Conservation (phyloP, 495 filamentous ascomycete species). For the Xylona heveae region DNA sequence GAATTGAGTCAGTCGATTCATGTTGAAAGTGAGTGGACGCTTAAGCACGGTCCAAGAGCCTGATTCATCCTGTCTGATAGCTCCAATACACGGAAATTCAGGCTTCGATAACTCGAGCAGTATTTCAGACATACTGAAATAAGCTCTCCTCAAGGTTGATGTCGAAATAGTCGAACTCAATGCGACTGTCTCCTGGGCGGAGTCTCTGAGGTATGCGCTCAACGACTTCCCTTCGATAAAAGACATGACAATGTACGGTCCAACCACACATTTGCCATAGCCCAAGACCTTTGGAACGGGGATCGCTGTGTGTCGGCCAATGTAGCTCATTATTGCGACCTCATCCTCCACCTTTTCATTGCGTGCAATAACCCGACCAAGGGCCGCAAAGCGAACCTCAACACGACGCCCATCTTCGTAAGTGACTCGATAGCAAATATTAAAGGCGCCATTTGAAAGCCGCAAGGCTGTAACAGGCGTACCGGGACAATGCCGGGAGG, state of each 20-base stretch:
- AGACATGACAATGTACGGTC: slow-evolving; percentile 1
- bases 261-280: slow-evolving; percentile 2
- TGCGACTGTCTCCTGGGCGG: slow-evolving; percentile 2
- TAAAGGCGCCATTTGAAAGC: slow-evolving; percentile 12
- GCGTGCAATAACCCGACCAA: slow-evolving; percentile 11
- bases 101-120: not conserved
- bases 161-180: not conserved
- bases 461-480: slow-evolving; percentile 6
- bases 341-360: slow-evolving; percentile 1
- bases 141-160: not conserved
- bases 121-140: not conserved
- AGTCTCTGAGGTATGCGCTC: slow-evolving; percentile 9
- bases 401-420: slow-evolving; percentile 11
- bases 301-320: not conserved
- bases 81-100: not conserved
- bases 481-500: slow-evolving; percentile 8
- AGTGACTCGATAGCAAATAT: slow-evolving; percentile 12
- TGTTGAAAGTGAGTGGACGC: not conserved
- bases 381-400: slow-evolving; percentile 12
- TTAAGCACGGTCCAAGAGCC: not conserved
- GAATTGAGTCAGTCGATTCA: not conserved
- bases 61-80: not conserved
- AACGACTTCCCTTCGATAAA: slow-evolving; percentile 3
- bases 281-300: slow-evolving; percentile 3
- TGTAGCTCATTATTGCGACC: not conserved